Conservation (phyloP, 164 flowering plant species). For the Echeveria elegans region DNA sequence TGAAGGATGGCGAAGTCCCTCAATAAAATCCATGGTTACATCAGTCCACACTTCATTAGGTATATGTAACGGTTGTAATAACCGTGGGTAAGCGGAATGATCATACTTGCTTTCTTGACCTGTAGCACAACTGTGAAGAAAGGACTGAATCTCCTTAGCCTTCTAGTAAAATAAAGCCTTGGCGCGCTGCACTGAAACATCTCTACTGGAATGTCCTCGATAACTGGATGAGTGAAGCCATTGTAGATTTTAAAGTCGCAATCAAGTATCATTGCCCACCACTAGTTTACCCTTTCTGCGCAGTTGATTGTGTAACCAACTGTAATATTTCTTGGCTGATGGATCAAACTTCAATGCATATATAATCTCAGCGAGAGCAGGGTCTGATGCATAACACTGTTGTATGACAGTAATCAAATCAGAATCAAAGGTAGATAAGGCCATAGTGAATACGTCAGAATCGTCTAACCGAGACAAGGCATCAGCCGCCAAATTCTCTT, state of each 20-base stretch:
- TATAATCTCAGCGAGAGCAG: background rate
- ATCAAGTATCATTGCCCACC: background rate
- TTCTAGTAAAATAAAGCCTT: background rate
- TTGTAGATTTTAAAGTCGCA: background rate
- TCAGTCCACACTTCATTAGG: background rate
- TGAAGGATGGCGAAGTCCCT: background rate
- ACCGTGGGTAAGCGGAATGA: background rate
- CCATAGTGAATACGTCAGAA: background rate
- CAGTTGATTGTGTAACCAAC: background rate
- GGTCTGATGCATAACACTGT: background rate
- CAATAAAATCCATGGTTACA: background rate
- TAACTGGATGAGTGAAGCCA: background rate
- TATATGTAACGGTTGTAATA: background rate
- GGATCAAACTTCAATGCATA: background rate
- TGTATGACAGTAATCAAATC: background rate
- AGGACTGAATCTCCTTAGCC: background rate
- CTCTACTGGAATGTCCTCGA: background rate
- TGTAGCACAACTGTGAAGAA: background rate
- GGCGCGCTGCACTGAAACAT: background rate
- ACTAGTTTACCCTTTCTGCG: background rate
- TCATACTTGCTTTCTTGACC: background rate
- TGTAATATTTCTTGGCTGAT: background rate
- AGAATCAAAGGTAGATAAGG: background rate
- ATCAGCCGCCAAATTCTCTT: background rate
- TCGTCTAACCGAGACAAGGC: background rate